Evolutionary conservation across 108 stramenopile species (phyloP), one percentile per base, ranked within the genome.

Genomic region (Cyclotella atomus): DNA sequence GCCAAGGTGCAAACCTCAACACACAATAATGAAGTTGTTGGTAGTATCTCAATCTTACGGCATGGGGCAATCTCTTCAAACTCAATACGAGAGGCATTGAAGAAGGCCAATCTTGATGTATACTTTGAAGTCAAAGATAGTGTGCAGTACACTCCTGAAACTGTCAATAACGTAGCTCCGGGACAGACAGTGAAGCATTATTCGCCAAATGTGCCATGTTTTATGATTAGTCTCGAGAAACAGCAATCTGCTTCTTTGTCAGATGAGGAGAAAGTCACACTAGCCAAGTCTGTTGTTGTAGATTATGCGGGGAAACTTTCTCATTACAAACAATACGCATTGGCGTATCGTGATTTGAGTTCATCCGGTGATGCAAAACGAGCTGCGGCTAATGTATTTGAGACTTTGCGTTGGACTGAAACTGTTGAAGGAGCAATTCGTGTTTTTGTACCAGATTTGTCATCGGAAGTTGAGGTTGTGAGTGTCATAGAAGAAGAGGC

Each of bases 181-280:
- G 98, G 98, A 2, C 98, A 99, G 81, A 88, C 85, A 19, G 75
- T 97, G 68, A 95, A 91, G 34, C 98, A 99, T 71, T 99, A 99
- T 77, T 95, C 98, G 21, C 98, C 98, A n/a, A 82, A 97, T 72
- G 82, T 96, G 19, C 88, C 90, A 21, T 91, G 91, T 53, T 95
- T 77, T 69, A 82, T 97, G 60, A 34, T 96, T 69, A 56, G 45
- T 32, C 17, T 24, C 10, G 75, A 86, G 6, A 46, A 70, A 1
- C 49, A 80, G 54, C 64, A 69, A 28, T 25, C 28, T 5, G 20
- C 5, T 25, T 33, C 38, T 15, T 45, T 33, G 12, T 60, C 64
- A 23, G 66, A 77, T 10, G 82, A 81, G 25, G 82, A 85, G 50
- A 45, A 54, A 27, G 23, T 45, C 7, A 62, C 65, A 15, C 76